phyloP scores from a whole-genome alignment of 2,329 filamentous ascomycete species.

The Botryotinia globosa region DNA sequence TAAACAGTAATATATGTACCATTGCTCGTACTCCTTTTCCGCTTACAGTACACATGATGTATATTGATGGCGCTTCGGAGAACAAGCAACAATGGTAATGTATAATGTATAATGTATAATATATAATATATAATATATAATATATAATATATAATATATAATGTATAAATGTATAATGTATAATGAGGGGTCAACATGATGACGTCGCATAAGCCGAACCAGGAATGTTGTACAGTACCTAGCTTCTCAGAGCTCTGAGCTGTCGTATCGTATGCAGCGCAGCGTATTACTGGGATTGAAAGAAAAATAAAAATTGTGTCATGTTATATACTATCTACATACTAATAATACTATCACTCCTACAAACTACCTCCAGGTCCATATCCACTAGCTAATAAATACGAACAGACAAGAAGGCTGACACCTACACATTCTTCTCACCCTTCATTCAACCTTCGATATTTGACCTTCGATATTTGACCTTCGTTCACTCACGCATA shows the following conservation, averaged over 20 bases:
- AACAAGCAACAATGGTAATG: not conserved
- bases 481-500: not conserved
- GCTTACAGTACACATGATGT: not conserved
- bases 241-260: not conserved
- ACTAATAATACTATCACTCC: not conserved
- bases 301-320: not conserved
- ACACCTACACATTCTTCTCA: not conserved
- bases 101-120: too few species aligned
- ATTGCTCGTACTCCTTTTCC: not conserved
- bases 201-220: not conserved
- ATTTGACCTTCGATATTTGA: not conserved
- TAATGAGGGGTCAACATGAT: not conserved
- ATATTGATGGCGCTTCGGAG: not conserved
- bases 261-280: constrained; percentile 2
- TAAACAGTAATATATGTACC: not conserved
- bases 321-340: not conserved
- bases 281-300: not conserved
- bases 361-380: not conserved
- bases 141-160: too few species aligned
- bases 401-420: not conserved
- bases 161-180: too few species aligned
- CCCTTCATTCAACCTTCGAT: not conserved
- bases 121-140: too few species aligned
- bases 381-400: not conserved
- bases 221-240: not conserved